Base-by-base conservation (phyloP, 495 filamentous ascomycete genomes). In the Penicillium pancosmium region DNA sequence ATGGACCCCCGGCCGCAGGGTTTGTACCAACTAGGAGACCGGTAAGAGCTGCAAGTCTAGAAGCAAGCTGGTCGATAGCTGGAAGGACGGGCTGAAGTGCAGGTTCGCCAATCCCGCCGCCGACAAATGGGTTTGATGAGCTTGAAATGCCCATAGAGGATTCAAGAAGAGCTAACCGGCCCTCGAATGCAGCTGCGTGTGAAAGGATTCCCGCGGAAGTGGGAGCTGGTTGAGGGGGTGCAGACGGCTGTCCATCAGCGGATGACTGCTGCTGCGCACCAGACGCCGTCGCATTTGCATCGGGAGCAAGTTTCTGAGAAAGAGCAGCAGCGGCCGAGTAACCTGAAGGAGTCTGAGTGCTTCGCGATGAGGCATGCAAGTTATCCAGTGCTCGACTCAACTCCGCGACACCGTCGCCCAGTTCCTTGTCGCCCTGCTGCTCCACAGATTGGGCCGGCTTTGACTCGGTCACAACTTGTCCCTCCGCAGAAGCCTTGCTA, bases 111-210 rank as follows among this genome's bases (percentile, higher is more conserved):
- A 78, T 57, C 75, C 78, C 79, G 1, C 83, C 76, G 50, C 83
- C 82, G 15, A 88, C 67, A 53, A 89, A 84, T 7, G 89, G 82
- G 60, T 91, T 83, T 5, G 83, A 80, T 6, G 86, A 81, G 12
- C 84, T 86, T 12, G 83, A 86, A 41, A 97, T 81, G 15, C 95
- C 95, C 48, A 98, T 84, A 2, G 87, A 83, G 50, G 85, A 86
- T 74, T 99, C 94, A 34, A 99, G 78, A 8, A 87, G 66, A 0
- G 88, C 76, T 4, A 99, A 80, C 5, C 94, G 87, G 34, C 82
- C 78, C 68, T 97, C 94, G 59, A 98, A 96, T 55, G 93, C 90
- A 23, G 92, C 91, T 6, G 91, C 91, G 66, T 91, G 89, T 18
- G 88, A 84, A 12, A 97, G 81, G 18, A 88, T 75, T 67, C 49